These are phyloP conservation scores for Penicillium hesseltinei DNA, from an alignment of 2,329 filamentous ascomycete genomes.

Conservation along the genomic window DNA sequence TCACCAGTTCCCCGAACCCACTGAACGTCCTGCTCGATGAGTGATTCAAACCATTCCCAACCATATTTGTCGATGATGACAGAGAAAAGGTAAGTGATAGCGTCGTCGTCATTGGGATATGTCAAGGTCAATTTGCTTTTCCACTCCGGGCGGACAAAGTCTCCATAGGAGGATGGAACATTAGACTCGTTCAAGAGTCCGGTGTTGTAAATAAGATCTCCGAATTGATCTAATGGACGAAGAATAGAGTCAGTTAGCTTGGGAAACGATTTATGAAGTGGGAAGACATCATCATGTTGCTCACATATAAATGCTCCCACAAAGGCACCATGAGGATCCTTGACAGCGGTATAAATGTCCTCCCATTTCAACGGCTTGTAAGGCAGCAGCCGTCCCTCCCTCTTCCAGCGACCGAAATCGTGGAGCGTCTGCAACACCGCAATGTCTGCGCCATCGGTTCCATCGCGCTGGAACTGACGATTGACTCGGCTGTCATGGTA, in stretches of 20 bases:
- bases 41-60: slow-evolving; percentile 47
- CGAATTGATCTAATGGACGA: not conserved
- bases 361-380: slow-evolving; percentile 4
- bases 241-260: not conserved
- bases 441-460: slow-evolving; percentile 49
- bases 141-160: slow-evolving; percentile 46
- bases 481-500: slow-evolving; percentile 53
- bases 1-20: slow-evolving; percentile 56
- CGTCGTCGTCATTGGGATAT: slow-evolving; percentile 60
- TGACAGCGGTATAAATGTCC: not conserved
- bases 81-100: slow-evolving; percentile 47
- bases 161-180: not conserved
- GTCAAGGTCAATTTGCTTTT: slow-evolving; percentile 56
- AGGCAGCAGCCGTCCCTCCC: slow-evolving; percentile 41
- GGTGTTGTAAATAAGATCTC: not conserved
- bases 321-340: not conserved
- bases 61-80: slow-evolving; percentile 49
- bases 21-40: slow-evolving; percentile 50
- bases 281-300: not conserved
- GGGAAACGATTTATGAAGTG: not conserved
- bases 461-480: slow-evolving; percentile 40
- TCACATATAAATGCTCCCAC: not conserved
- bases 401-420: slow-evolving; percentile 54
- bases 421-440: slow-evolving; percentile 34
- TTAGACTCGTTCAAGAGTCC: not conserved